These are phyloP conservation scores for Crucihimalaya himalaica DNA, from an alignment of 345 rosid genomes.

Conservation along the genomic window DNA sequence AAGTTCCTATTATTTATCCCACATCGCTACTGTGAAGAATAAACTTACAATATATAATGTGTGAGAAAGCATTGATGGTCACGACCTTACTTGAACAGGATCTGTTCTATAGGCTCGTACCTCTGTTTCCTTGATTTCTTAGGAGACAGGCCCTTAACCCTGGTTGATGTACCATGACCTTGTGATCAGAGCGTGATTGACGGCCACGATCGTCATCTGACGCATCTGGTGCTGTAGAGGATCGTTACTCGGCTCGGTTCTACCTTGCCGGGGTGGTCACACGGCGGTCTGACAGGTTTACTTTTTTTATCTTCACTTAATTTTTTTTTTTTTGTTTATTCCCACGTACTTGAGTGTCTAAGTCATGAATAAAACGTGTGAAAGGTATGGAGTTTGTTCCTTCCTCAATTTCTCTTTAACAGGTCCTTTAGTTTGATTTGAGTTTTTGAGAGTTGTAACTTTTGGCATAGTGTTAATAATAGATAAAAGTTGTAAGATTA, in stretches of 20 bases:
- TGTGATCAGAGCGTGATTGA: background rate
- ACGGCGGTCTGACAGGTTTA: constrained; percentile 16
- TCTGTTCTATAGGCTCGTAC: constrained; percentile 18
- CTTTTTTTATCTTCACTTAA: no score
- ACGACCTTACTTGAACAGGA: constrained; percentile 20
- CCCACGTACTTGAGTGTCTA: no score
- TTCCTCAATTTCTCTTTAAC: no score
- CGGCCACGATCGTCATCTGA: background rate
- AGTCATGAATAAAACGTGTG: no score
- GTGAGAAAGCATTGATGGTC: accelerated
- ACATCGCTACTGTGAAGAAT: background rate
- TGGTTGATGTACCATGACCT: background rate
- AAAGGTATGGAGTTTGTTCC: background rate
- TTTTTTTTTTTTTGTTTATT: no score
- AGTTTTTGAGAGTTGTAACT: background rate
- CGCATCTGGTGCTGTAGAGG: background rate
- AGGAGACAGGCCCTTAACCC: constrained; percentile 8
- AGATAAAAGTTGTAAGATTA: background rate
- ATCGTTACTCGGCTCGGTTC: constrained; percentile 4
- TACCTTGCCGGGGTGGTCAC: constrained; percentile 3
- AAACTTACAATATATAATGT: background rate
- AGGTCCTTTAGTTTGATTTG: background rate
- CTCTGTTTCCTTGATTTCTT: background rate
- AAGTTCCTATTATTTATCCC: background rate
- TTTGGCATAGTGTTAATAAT: background rate